Evolutionary conservation across 768 basidiomycete species (phyloP).

Genomic region (Leccinellum luteum): DNA sequence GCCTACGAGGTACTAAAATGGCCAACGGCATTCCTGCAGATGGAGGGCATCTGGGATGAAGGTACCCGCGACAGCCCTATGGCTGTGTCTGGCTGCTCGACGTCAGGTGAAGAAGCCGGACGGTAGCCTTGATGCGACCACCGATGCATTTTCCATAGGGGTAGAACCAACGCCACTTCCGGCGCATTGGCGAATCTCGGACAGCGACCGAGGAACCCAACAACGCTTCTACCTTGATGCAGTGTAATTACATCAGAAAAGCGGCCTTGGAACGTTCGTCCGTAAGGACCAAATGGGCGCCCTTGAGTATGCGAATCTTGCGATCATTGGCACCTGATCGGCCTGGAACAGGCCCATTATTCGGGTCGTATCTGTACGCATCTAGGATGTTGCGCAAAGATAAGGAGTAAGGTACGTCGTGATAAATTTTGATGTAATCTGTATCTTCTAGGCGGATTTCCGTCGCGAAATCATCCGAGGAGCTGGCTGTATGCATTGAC

Average conservation of each 20-base stretch:
- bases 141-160: constrained; percentile 10
- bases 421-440: constrained; percentile 61
- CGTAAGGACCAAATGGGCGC: constrained; percentile 46
- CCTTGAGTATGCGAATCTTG: constrained; percentile 47
- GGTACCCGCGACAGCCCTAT: constrained; percentile 5
- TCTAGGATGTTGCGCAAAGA: constrained; percentile 50
- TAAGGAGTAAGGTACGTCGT: constrained; percentile 49
- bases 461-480: constrained; percentile 8
- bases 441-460: constrained; percentile 29
- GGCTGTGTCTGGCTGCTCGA: constrained; percentile 7
- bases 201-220: constrained; percentile 5
- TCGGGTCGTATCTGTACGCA: constrained; percentile 41
- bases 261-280: constrained; percentile 46
- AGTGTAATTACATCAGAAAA: constrained; percentile 36
- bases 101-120: constrained; percentile 15
- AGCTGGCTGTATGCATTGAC: constrained; percentile 8
- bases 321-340: constrained; percentile 28
- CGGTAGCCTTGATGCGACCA: constrained; percentile 5
- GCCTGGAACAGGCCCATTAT: constrained; percentile 8
- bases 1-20: background rate
- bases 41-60: constrained; percentile 7
- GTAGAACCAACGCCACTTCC: constrained; percentile 19
- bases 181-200: constrained; percentile 20
- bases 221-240: constrained; percentile 17
- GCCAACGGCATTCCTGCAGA: constrained; percentile 4